Base-by-base conservation (phyloP, 768 basidiomycete species). In the Leccinum rimulosum region DNA sequence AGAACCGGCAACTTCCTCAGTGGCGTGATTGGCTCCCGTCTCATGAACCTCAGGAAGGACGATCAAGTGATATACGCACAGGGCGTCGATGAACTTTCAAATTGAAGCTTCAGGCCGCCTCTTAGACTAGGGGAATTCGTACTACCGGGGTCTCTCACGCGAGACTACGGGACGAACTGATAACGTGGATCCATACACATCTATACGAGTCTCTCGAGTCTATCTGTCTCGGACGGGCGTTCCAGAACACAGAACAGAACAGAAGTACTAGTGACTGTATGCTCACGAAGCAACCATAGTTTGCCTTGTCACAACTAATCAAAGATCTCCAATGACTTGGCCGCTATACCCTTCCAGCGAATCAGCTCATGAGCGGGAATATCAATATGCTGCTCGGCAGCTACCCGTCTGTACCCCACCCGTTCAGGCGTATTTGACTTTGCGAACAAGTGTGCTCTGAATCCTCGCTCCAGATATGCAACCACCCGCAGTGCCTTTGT, bases 1-100 rank as follows among this genome's bases (percentile, higher is more conserved):
- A 97, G 97, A 49, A 98, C 96, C 14, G 97, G 98, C 75, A 98
- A 98, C 76, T 98, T 97, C 77, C 82, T 99, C 48, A 89, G 96
- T 50, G 93, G 93, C 36, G 86, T 90, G 36, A 92, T 99, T 71
- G 89, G 93, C 27, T 84, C 84, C 47, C 85, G 93, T 30, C 80
- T 99, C 27, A 78, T 89, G 62, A 82, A 89, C 67, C 82, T 99
- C 64, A 84, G 94, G 55, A 83, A 90, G 47, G 97, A 99, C 68
- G 96, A 99, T 76, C 89, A 98, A 75, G 85, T 90, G 54, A 99
- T 99, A 66, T 80, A 91, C 63, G 73, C 81, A 2, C 96, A 99
- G 77, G 95, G 94, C 50, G 87, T 96, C 57, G 91, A 95, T 63
- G 86, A 88, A 51, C 83, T 99, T 7, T 93, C 93, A n/a, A 88